These are phyloP conservation scores for Coniophora puteana DNA, from an alignment of 1,284 basidiomycete genomes.

Conservation along the genomic window DNA sequence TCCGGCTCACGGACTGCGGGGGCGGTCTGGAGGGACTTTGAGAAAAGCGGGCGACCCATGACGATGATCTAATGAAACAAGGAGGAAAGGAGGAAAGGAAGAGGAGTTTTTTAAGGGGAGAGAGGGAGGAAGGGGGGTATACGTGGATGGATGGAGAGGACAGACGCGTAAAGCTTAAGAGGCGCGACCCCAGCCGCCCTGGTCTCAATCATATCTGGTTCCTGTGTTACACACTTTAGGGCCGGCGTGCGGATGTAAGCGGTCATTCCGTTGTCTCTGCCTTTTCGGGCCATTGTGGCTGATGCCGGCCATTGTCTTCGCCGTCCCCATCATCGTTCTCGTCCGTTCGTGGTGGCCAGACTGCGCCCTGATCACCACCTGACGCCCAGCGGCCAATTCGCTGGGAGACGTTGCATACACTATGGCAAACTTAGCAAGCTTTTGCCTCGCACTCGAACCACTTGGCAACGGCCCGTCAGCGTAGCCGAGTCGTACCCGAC, in stretches of 20 bases:
- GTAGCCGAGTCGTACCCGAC: too few relatives aligned
- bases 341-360: too few relatives aligned
- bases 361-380: too few relatives aligned
- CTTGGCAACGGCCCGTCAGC: too few relatives aligned
- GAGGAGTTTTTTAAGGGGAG: neutral
- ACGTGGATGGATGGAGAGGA: constrained; percentile 1
- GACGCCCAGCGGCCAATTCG: too few relatives aligned
- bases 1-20: constrained; percentile 51
- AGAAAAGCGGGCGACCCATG: constrained; percentile 72
- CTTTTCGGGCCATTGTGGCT: neutral
- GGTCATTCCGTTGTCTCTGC: constrained; percentile 7
- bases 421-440: too few relatives aligned
- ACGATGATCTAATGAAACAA: constrained; percentile 27
- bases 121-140: constrained; percentile 9
- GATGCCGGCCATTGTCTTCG: too few relatives aligned
- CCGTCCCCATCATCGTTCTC: too few relatives aligned
- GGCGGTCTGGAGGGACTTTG: constrained; percentile 35
- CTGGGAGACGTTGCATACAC: too few relatives aligned
- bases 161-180: constrained; percentile 1
- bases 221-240: constrained; percentile 22
- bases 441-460: too few relatives aligned
- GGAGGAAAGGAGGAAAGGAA: constrained; percentile 1
- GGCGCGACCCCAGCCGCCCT: too few relatives aligned
- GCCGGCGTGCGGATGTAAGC: constrained; percentile 29
- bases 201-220: constrained; percentile 15